A percentile compares a stretch with the other conserved stretches of the same genome.
phyloP scores from a whole-genome alignment of 495 filamentous ascomycete genomes.

The Xylaria sp. region DNA sequence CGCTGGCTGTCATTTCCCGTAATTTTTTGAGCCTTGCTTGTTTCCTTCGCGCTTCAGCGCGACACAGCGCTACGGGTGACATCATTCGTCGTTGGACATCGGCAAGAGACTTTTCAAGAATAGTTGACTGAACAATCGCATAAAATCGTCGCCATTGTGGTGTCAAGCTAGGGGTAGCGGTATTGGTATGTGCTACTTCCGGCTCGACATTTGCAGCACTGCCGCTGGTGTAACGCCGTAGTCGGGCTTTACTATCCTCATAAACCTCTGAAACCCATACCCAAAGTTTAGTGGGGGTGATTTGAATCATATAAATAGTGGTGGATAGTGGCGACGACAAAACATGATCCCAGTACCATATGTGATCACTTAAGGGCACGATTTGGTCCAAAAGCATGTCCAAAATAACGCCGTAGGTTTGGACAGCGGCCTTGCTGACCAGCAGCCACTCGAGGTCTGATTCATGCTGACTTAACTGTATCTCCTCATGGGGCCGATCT shows the following conservation, averaged over 20 bases:
- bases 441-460: conserved; percentile 86
- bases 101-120: conserved; percentile 65
- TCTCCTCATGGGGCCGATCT: conserved; percentile 34
- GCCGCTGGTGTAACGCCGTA: conserved; percentile 46
- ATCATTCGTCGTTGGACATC: conserved; percentile 68
- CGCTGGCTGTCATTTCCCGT: conserved; percentile 81
- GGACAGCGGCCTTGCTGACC: conserved; percentile 83
- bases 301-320: conserved; percentile 81
- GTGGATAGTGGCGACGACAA: conserved; percentile 73
- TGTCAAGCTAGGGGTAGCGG: conserved; percentile 42
- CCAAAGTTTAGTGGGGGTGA: conserved; percentile 75
- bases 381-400: conserved; percentile 77
- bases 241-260: conserved; percentile 57
- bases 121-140: conserved; percentile 73
- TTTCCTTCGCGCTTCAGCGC: conserved; percentile 74
- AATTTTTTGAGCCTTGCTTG: conserved; percentile 68
- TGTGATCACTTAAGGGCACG: conserved; percentile 79
- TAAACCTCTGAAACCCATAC: conserved; percentile 69
- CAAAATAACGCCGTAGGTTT: conserved; percentile 80
- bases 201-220: conserved; percentile 24
- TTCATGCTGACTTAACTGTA: conserved; percentile 56
- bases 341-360: conserved; percentile 92
- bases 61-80: conserved; percentile 72
- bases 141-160: conserved; percentile 81
- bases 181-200: conserved; percentile 21